Evolutionary conservation across 23 red algal species (phyloP).

Genomic region (Pyropia haitanensis): DNA sequence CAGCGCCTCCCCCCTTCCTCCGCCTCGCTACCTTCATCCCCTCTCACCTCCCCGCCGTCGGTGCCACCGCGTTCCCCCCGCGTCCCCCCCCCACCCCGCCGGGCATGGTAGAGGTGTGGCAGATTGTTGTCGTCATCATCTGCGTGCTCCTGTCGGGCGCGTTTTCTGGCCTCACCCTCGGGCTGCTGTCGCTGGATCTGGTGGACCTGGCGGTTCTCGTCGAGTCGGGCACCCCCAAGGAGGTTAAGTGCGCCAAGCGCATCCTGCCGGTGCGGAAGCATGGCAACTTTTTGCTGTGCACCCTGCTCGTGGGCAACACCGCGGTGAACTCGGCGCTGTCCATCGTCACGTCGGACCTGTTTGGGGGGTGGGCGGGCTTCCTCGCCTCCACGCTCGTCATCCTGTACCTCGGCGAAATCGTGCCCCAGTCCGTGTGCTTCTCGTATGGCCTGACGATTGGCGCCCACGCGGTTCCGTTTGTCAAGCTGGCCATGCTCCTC

Average conservation of each 20-base stretch:
- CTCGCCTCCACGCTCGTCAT: slow-evolving; percentile 71
- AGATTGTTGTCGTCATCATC: slow-evolving; percentile 56
- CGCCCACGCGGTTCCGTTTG: slow-evolving; percentile 61
- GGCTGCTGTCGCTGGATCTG: slow-evolving; percentile 93
- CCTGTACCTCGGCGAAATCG: slow-evolving; percentile 92
- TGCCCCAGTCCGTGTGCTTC: slow-evolving; percentile 93
- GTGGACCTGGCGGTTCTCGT: slow-evolving; percentile 75
- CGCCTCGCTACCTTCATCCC: too few species aligned
- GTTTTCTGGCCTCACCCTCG: slow-evolving; percentile 96
- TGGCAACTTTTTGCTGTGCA: slow-evolving; percentile 90
- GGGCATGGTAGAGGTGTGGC: slow-evolving; percentile 34
- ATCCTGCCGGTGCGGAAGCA: slow-evolving; percentile 82
- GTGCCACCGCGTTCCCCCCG: not conserved
- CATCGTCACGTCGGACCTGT: slow-evolving; percentile 80
- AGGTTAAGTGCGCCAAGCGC: slow-evolving; percentile 61
- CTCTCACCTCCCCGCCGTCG: too few species aligned
- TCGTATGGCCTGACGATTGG: slow-evolving; percentile 87
- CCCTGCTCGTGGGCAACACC: slow-evolving; percentile 97
- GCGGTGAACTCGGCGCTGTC: slow-evolving; percentile 83
- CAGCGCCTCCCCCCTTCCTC: too few species aligned
- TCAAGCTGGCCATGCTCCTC: slow-evolving; percentile 77
- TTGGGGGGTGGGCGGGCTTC: slow-evolving; percentile 78
- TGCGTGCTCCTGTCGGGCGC: slow-evolving; percentile 75
- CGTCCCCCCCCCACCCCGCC: not conserved
- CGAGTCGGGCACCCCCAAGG: slow-evolving; percentile 77